Conservation (phyloP, 2,329 filamentous ascomycete species). For the Penicillium hesseltinei region DNA sequence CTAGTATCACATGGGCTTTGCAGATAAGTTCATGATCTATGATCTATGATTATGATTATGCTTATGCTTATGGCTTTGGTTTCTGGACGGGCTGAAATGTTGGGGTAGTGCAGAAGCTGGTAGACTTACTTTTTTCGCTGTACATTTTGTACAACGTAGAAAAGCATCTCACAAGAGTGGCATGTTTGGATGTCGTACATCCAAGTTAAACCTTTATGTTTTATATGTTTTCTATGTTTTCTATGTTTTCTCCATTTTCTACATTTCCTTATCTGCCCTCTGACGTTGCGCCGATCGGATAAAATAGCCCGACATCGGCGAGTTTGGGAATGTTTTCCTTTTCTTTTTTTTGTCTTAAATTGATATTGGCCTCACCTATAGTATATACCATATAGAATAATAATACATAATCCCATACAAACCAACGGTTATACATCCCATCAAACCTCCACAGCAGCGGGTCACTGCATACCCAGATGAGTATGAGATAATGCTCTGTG, state of each 20-base stretch:
- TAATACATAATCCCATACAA: not conserved
- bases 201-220: not conserved
- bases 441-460: not conserved
- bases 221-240: not conserved
- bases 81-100: not conserved
- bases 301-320: conserved; percentile 3
- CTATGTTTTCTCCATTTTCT: not conserved
- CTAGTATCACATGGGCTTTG: not conserved
- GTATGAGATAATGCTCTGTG: conserved; percentile 9
- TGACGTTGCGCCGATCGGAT: conserved; percentile 1
- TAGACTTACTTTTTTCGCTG: not conserved
- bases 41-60: not conserved
- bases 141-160: not conserved
- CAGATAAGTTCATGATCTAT: not conserved
- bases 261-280: not conserved
- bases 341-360: too few species aligned
- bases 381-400: not conserved
- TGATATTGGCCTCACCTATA: not conserved
- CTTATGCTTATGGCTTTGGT: not conserved
- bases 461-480: conserved; percentile 2
- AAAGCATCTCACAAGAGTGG: conserved; percentile 1
- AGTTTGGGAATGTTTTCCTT: not conserved
- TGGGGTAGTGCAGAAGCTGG: not conserved
- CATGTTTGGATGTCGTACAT: conserved; percentile 7
- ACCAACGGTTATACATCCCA: not conserved